Percentiles rank a stretch among this genome's conserved stretches.
These are phyloP conservation scores for Hypoxylon fragiforme DNA, from an alignment of 495 filamentous ascomycete genomes.

Conservation along the genomic window DNA sequence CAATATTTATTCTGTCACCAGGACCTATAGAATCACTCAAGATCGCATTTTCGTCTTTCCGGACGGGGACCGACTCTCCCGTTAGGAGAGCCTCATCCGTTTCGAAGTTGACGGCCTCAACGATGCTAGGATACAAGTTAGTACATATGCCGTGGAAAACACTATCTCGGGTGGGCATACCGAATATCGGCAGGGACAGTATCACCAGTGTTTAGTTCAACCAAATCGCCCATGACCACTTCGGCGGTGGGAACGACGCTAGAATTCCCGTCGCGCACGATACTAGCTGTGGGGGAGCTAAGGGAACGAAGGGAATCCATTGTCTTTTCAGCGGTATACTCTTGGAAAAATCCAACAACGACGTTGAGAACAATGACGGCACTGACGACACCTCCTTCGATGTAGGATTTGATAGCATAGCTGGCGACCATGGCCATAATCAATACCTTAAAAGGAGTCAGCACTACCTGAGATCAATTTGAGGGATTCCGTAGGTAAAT, in stretches of 20 bases:
- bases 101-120: slow-evolving; percentile 47
- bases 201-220: slow-evolving; percentile 77
- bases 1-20: slow-evolving; percentile 52
- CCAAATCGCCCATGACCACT: slow-evolving; percentile 62
- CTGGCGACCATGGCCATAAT: slow-evolving; percentile 74
- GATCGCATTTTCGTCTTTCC: slow-evolving; percentile 39
- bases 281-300: slow-evolving; percentile 63
- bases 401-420: slow-evolving; percentile 69
- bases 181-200: slow-evolving; percentile 71
- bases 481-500: slow-evolving; percentile 43
- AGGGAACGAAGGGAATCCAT: slow-evolving; percentile 71
- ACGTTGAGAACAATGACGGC: slow-evolving; percentile 70
- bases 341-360: slow-evolving; percentile 69
- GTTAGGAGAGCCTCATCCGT: slow-evolving; percentile 55
- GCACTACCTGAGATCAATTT: too few relatives aligned
- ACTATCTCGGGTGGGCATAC: neutral
- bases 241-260: slow-evolving; percentile 56
- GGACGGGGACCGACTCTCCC: slow-evolving; percentile 52
- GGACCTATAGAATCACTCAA: slow-evolving; percentile 45
- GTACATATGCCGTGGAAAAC: neutral
- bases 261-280: slow-evolving; percentile 57
- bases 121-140: slow-evolving; percentile 24
- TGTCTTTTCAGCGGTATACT: slow-evolving; percentile 73
- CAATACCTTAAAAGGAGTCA: slow-evolving; percentile 55
- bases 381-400: slow-evolving; percentile 70